Conservation (phyloP, 495 filamentous ascomycete species). For the Hyaloscypha finlandica region DNA sequence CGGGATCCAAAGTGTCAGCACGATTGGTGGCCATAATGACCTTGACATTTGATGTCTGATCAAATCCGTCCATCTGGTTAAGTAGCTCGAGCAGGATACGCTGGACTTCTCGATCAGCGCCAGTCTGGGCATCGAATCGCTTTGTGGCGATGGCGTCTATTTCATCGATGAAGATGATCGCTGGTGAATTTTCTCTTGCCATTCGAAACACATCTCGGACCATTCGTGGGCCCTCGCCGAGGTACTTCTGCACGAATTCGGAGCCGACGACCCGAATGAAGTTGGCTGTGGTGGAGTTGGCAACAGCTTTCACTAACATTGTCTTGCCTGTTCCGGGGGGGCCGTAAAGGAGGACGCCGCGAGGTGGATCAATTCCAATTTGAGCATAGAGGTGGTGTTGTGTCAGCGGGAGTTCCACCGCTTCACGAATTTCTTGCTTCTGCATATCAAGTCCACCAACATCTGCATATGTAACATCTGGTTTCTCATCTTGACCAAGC, state of each 20-base stretch:
- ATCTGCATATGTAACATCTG: conserved; percentile 96
- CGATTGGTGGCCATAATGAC: conserved; percentile 99
- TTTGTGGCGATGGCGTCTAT: conserved; percentile 99
- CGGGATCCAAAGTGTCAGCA: conserved; percentile 94
- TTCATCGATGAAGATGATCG: conserved; percentile 99
- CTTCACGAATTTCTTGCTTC: conserved; percentile 98
- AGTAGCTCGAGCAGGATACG: conserved; percentile 95
- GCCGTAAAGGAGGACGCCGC: conserved; percentile 93
- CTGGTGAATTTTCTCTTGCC: conserved; percentile 95
- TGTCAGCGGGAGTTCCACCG: conserved; percentile 84
- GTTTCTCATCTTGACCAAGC: conserved; percentile 95
- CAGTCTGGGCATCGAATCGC: conserved; percentile 97
- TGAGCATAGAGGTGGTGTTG: conserved; percentile 94
- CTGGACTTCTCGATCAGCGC: conserved; percentile 96
- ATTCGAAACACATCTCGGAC: conserved; percentile 99
- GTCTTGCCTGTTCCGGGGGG: conserved; percentile 98
- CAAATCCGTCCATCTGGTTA: conserved; percentile 99
- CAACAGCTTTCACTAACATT: conserved; percentile 98
- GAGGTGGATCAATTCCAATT: conserved; percentile 90
- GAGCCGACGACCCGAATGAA: conserved; percentile 98
- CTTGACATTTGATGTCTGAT: conserved; percentile 97
- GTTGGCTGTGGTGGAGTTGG: conserved; percentile 95
- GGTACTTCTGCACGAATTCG: conserved; percentile 98
- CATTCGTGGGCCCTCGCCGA: conserved; percentile 97
- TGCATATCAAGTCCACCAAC: conserved; percentile 99